Base-by-base conservation (phyloP, 495 filamentous ascomycete genomes). In the Aspergillus haitiensis region DNA sequence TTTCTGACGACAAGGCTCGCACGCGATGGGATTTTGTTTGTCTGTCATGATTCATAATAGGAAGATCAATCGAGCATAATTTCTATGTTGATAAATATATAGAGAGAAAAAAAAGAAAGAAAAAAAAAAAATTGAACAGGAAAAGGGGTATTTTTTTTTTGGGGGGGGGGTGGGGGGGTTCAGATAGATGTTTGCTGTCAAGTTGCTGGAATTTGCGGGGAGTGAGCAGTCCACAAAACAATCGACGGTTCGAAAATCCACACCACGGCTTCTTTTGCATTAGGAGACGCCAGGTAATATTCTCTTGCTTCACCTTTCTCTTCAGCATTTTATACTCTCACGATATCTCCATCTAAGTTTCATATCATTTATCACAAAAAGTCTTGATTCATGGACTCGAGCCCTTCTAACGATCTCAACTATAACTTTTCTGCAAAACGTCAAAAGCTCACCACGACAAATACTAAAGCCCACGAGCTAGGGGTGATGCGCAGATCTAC, bases 401-500 rank as follows among this genome's bases (percentile, higher is more conserved):
- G n/a, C 12, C 49, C 51, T 15, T 32, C 11, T n/a, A 34, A 37
- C 15, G 46, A 49, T 53, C 37, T 48, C n/a, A 52, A 54, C 5
- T 39, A 52, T 50, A 49, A 27, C 27, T 54, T 52, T 54, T 61
- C 65, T 7, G 44, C 65, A 16, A 77, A 77, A 56, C 64, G 72
- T 39, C 73, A 63, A 13, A 72, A 70, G 40, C 68, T 69, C 48
- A 63, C 64, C 18, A 70, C 21, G 1, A 27, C 21, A 1, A 27
- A 27, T 27, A 27, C 72, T 13, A 65, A 53, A 1, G 50, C 64
- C 66, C 75, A 73, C 44, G 75, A 77, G 44, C 64, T 75, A 49
- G 75, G 74, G 21, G 66, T 72, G 35, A 77, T 77, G 74, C 68
- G 74, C 51, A 74, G 75, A 52, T 64, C 70, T 31, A 66, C 63